Evolutionary conservation across 2,329 filamentous ascomycete genomes (phyloP), one percentile per base, ranked within the genome.

Genomic region (Colletotrichum graminicola): DNA sequence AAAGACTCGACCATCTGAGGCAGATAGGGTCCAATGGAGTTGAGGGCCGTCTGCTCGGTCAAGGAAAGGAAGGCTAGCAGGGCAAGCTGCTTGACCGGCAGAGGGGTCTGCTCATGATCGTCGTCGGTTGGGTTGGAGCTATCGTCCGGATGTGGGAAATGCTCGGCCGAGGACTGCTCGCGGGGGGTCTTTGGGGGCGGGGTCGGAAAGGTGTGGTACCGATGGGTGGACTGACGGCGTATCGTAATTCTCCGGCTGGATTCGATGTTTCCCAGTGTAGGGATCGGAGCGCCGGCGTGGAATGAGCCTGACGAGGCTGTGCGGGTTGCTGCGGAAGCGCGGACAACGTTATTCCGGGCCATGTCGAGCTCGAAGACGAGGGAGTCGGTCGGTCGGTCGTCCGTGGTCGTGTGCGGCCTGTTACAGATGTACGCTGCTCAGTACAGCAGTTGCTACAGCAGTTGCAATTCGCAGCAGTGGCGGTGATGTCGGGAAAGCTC

Each of bases 1-100:
- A 98, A 98, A 1, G 90, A 91, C 29, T 90, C 89, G 1, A 95
- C 91, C 95, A 99, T 98, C 76, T 94, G 90, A 0, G 96, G 96
- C 1, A 99, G 89, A 80, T 99, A 99, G 1, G 96, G 96, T 14
- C 92, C 93, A 77, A 99, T 98, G 29, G 94, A 97, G 81, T 99
- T 99, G 78, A 99, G 88, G 0, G 96, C 96, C 0, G 95, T 98
- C 85, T 99, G 96, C 80, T 99, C 96, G 65, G 93, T 93, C 29
- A 99, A 87, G 8, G 95, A 95, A 72, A 99, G 93, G 74, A 98
- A 84, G 1, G 95, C 95, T 43, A 99, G 85, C 16, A 98, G 89
- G 6, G 91, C 87, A 72, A 99, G 91, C 84, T 98, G 96, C 75
- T 87, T 90, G 74, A 90, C 90, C 0, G 96, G 96, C 23, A 99